These are phyloP conservation scores for Babesia bovis DNA, from an alignment of 169 alveolate species.

Conservation along the genomic window DNA sequence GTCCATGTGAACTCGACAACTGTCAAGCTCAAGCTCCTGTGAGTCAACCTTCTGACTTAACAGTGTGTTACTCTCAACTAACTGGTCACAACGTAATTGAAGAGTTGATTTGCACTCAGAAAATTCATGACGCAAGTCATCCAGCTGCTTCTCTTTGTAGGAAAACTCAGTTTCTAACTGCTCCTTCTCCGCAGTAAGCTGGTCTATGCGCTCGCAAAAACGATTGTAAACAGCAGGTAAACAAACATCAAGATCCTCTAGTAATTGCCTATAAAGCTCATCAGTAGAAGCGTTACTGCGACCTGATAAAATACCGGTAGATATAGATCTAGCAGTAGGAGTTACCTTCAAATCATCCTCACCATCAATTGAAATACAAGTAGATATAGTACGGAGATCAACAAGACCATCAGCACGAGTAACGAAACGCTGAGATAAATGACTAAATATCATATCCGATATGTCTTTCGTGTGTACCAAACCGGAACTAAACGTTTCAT, in stretches of 20 bases:
- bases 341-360: conserved; percentile 2
- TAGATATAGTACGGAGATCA: conserved; percentile 14
- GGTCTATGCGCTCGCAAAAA: conserved; percentile 41
- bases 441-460: conserved; percentile 55
- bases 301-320: background rate
- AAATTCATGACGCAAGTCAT: conserved; percentile 28
- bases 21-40: conserved; percentile 35
- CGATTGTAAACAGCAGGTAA: conserved; percentile 44
- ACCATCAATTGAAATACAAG: conserved; percentile 23
- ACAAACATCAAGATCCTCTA: conserved; percentile 36
- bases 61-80: conserved; percentile 18
- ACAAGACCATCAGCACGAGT: background rate
- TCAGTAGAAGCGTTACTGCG: conserved; percentile 18
- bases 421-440: conserved; percentile 37
- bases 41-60: conserved; percentile 14
- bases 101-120: conserved; percentile 9
- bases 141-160: conserved; percentile 14
- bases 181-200: conserved; percentile 25
- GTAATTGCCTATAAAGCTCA: conserved; percentile 47
- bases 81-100: conserved; percentile 9
- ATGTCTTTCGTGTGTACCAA: conserved; percentile 9
- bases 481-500: conserved; percentile 11
- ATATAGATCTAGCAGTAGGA: background rate
- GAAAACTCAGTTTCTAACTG: conserved; percentile 33
- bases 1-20: conserved; percentile 17